Percentiles rank a stretch among this genome's conserved stretches.
Evolutionary conservation across 345 rosid species (phyloP).

Genomic region (Citrus cavaleriei): DNA sequence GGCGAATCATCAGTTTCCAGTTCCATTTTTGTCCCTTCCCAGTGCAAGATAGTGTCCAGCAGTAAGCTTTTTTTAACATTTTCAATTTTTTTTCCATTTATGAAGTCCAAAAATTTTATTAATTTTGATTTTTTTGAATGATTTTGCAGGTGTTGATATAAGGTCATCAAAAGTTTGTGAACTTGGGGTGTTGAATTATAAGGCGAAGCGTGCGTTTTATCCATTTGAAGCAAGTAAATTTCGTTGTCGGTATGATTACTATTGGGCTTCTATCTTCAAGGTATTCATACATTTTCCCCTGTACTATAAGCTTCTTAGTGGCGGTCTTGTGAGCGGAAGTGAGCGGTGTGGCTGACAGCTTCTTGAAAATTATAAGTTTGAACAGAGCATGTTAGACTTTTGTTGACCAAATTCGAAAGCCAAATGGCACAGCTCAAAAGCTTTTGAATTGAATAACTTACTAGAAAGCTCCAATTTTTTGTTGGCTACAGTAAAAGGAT

Average conservation of each 20-base stretch:
- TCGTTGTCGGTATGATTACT: constrained; percentile 89
- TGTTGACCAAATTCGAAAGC: not conserved
- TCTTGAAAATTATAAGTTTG: no score
- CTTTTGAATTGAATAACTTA: no score
- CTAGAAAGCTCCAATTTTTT: no score
- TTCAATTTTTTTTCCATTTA: no score
- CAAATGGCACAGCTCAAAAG: no score
- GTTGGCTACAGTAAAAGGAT: no score
- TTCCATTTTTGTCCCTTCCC: constrained; percentile 48
- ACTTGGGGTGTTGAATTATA: constrained; percentile 62
- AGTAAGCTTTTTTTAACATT: constrained; percentile 34
- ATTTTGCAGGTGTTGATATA: constrained; percentile 75
- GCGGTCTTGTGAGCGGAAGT: not conserved
- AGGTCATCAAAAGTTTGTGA: constrained; percentile 88
- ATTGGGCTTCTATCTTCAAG: constrained; percentile 95
- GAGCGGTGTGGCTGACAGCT: no score
- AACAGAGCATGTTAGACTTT: not conserved
- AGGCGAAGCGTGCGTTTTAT: constrained; percentile 64
- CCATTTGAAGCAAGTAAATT: constrained; percentile 65
- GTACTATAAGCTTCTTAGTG: not conserved
- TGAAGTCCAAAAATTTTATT: not conserved
- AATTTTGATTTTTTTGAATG: not conserved
- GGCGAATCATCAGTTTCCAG: constrained; percentile 44
- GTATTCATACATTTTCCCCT: constrained; percentile 22
- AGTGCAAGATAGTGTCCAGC: constrained; percentile 83